These are phyloP conservation scores for Cercospora zeae-maydis DNA, from an alignment of 2,329 filamentous ascomycete genomes.

Conservation along the genomic window DNA sequence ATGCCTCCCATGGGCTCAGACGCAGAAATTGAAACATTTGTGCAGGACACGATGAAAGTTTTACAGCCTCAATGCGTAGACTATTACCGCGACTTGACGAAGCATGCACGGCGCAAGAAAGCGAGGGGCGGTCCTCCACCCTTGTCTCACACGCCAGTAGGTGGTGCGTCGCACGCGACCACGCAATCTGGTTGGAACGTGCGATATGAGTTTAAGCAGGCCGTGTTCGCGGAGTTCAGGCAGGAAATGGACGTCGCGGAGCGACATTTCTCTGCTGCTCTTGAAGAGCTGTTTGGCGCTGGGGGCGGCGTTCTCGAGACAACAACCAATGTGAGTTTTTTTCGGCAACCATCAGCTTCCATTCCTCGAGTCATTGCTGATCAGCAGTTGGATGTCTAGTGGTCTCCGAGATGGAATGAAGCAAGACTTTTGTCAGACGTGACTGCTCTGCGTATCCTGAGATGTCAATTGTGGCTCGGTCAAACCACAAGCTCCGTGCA, in stretches of 20 bases:
- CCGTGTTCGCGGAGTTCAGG: constrained; percentile 84
- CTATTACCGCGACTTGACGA: constrained; percentile 91
- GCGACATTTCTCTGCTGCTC: constrained; percentile 80
- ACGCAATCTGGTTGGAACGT: constrained; percentile 86
- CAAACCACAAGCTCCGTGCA: constrained; percentile 76
- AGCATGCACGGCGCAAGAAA: constrained; percentile 84
- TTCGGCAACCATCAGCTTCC: not conserved
- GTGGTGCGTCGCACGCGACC: constrained; percentile 80
- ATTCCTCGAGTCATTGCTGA: not conserved
- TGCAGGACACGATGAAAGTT: constrained; percentile 66
- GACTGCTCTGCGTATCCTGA: constrained; percentile 73
- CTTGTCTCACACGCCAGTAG: constrained; percentile 76
- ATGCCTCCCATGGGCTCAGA: constrained; percentile 69
- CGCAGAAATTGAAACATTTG: constrained; percentile 69
- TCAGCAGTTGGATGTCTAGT: constrained; percentile 37
- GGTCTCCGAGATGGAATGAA: constrained; percentile 88
- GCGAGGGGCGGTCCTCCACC: constrained; percentile 72
- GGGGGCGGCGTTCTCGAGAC: constrained; percentile 73
- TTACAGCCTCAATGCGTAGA: constrained; percentile 75
- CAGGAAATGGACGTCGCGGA: constrained; percentile 87
- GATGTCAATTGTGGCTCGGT: constrained; percentile 76
- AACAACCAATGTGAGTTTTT: constrained; percentile 59
- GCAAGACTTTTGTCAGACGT: constrained; percentile 82
- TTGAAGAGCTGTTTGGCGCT: constrained; percentile 74
- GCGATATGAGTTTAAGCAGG: constrained; percentile 91